These are phyloP conservation scores for Pythium insidiosum DNA, from an alignment of 352 stramenopile species.

Conservation along the genomic window DNA sequence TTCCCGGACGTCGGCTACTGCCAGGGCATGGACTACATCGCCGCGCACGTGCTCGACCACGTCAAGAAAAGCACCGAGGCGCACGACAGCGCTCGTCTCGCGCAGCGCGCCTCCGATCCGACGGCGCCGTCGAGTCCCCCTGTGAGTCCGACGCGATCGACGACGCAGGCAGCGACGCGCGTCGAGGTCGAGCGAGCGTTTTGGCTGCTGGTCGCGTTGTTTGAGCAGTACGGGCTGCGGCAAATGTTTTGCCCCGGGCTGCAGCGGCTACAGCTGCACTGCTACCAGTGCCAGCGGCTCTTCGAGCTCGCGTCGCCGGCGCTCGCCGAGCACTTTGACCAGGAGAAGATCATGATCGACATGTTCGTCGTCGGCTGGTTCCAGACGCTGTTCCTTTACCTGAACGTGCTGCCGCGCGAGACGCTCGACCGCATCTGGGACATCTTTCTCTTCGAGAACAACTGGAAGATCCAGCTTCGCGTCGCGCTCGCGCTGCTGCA, in stretches of 20 bases:
- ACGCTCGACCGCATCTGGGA: conserved; percentile 81
- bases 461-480: conserved; percentile 81
- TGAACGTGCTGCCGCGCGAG: conserved; percentile 70
- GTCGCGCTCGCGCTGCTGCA: conserved; percentile 62
- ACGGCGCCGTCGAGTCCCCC: conserved; percentile 8
- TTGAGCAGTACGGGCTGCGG: conserved; percentile 72
- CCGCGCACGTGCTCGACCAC: conserved; percentile 69
- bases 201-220: conserved; percentile 73
- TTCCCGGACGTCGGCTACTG: conserved; percentile 84
- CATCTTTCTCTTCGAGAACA: conserved; percentile 80
- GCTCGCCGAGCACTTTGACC: conserved; percentile 64
- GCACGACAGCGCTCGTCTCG: conserved; percentile 11
- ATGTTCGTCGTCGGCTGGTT: conserved; percentile 88
- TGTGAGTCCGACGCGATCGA: conserved; percentile 19
- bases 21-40: conserved; percentile 87
- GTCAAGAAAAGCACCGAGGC: conserved; percentile 65
- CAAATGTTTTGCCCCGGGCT: conserved; percentile 77
- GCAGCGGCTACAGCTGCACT: conserved; percentile 62
- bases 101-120: neutral
- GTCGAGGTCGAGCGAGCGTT: conserved; percentile 69
- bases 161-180: conserved; percentile 21
- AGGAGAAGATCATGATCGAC: conserved; percentile 71
- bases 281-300: conserved; percentile 69
- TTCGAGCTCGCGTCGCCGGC: conserved; percentile 49
- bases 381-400: conserved; percentile 82